phyloP scores from a whole-genome alignment of 2,329 filamentous ascomycete genomes.

The Pestalotiopsis sp. region DNA sequence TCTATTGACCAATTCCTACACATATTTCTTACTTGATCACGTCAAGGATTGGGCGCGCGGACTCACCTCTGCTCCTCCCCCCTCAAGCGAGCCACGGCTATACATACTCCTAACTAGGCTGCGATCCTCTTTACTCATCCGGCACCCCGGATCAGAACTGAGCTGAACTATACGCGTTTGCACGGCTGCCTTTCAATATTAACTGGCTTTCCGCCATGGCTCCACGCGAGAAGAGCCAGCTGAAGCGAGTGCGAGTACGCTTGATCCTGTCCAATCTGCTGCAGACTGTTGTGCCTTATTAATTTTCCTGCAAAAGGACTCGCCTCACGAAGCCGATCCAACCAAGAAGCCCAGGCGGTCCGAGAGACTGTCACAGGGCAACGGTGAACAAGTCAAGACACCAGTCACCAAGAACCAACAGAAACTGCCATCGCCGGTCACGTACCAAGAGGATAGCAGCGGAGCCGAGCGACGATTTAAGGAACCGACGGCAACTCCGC shows the following conservation, averaged over 20 bases:
- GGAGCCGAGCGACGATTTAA: conserved; percentile 67
- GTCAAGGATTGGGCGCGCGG: not conserved
- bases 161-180: conserved; percentile 1
- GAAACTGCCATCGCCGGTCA: conserved; percentile 82
- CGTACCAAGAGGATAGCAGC: conserved; percentile 58
- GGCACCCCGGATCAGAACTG: not conserved
- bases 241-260: conserved; percentile 80
- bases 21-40: not conserved
- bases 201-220: conserved; percentile 45
- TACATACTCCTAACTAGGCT: not conserved
- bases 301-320: conserved; percentile 54
- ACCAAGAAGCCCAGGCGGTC: conserved; percentile 85
- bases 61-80: not conserved
- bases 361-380: conserved; percentile 64
- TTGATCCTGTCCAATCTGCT: conserved; percentile 20
- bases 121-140: not conserved
- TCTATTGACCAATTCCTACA: not conserved
- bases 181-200: not conserved
- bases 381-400: conserved; percentile 51
- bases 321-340: conserved; percentile 64
- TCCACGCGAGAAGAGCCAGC: conserved; percentile 77
- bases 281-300: not conserved
- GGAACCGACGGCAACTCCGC: conserved; percentile 73
- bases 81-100: not conserved
- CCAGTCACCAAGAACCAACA: conserved; percentile 61